Percentiles rank a stretch among this genome's conserved stretches.
Evolutionary conservation across 345 rosid species (phyloP).

Genomic region (Lepidium sativum): DNA sequence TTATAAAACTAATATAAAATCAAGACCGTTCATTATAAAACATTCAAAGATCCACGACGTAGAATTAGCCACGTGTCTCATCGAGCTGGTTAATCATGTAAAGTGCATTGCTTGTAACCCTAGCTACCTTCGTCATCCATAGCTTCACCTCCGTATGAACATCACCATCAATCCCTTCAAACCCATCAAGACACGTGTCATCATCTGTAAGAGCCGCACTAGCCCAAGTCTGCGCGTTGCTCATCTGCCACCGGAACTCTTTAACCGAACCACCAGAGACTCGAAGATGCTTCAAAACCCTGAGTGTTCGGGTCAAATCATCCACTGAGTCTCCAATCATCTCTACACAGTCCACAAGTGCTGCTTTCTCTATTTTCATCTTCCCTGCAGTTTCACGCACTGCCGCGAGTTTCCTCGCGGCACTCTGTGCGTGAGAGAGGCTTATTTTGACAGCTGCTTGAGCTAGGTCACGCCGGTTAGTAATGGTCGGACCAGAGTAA

Average conservation of each 20-base stretch:
- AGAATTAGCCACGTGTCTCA: slow-evolving; percentile 25
- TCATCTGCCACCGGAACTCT: slow-evolving; percentile 57
- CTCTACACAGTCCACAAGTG: slow-evolving; percentile 66
- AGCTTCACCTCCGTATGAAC: slow-evolving; percentile 38
- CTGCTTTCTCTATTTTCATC: slow-evolving; percentile 36
- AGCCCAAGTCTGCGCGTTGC: slow-evolving; percentile 79
- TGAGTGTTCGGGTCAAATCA: slow-evolving; percentile 45
- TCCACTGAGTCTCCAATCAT: slow-evolving; percentile 64
- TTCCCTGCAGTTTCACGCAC: slow-evolving; percentile 17
- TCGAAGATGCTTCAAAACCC: slow-evolving; percentile 47
- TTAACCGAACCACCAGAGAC: slow-evolving; percentile 9
- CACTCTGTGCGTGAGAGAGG: slow-evolving; percentile 37
- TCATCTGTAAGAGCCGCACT: slow-evolving; percentile 80
- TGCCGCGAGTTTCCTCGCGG: slow-evolving; percentile 28
- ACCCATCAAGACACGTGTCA: slow-evolving; percentile 89
- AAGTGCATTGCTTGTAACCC: slow-evolving; percentile 77
- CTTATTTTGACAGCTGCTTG: slow-evolving; percentile 64
- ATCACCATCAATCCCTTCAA: slow-evolving; percentile 34
- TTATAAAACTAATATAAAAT: neutral
- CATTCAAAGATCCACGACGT: slow-evolving; percentile 18
- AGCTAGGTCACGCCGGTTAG: slow-evolving; percentile 56
- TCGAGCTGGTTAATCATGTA: slow-evolving; percentile 66
- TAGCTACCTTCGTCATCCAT: slow-evolving; percentile 53
- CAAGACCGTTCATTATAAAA: slow-evolving; percentile 9
- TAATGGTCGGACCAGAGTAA: slow-evolving; percentile 58